Evolutionary conservation across 768 basidiomycete genomes (phyloP).

Genomic region (Suillus cothurnatus): DNA sequence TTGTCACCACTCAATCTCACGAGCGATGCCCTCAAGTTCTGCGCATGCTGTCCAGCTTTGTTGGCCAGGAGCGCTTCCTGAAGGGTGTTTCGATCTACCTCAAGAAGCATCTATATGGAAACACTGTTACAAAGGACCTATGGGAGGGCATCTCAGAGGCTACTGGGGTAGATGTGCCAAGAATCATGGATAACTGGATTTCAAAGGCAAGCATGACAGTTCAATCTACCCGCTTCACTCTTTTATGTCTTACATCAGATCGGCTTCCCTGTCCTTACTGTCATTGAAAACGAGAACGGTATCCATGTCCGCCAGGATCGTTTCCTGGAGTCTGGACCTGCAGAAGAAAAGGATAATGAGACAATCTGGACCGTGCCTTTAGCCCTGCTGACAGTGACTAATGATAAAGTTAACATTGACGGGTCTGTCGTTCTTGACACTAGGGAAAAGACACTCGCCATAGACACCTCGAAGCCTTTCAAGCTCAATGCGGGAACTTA

Average conservation of each 20-base stretch:
- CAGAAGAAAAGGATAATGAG: constrained; percentile 80
- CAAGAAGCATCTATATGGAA: constrained; percentile 83
- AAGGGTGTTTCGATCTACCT: constrained; percentile 91
- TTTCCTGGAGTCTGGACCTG: constrained; percentile 85
- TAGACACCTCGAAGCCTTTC: constrained; percentile 79
- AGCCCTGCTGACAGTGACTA: constrained; percentile 39
- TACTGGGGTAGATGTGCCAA: constrained; percentile 70
- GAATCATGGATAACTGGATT: constrained; percentile 92
- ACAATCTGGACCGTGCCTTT: constrained; percentile 69
- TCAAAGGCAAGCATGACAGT: constrained; percentile 51
- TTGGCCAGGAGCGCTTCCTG: constrained; percentile 87
- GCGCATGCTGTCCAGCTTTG: constrained; percentile 88
- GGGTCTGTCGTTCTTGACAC: constrained; percentile 63
- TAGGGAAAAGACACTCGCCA: constrained; percentile 63
- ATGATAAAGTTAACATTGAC: constrained; percentile 62
- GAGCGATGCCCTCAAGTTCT: constrained; percentile 53
- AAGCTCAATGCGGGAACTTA: constrained; percentile 90
- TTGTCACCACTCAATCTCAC: neutral
- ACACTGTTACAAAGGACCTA: constrained; percentile 82
- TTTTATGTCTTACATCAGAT: constrained; percentile 36
- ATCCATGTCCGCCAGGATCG: constrained; percentile 87
- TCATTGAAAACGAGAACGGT: constrained; percentile 72
- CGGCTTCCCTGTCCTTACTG: constrained; percentile 90
- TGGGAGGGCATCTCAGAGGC: constrained; percentile 85
- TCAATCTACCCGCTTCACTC: neutral